Conservation (phyloP, 2,329 filamentous ascomycete genomes). For the Epichloe elymi region DNA sequence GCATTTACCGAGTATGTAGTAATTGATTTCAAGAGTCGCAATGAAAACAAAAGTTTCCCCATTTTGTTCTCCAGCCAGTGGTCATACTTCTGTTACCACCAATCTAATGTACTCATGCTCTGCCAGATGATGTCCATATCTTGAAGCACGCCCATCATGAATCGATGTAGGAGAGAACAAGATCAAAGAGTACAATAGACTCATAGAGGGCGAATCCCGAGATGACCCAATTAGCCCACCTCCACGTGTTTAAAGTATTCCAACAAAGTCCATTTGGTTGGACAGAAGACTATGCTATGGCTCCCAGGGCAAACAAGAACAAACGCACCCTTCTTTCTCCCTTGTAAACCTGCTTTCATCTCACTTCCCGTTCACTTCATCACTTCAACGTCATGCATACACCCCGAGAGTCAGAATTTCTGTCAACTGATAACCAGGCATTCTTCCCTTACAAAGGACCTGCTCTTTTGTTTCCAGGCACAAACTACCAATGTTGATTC, state of each 20-base stretch:
- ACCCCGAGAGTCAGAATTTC: no score
- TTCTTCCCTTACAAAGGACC: not conserved
- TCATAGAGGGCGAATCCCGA: no score
- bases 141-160: no score
- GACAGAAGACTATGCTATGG: not conserved
- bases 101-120: no score
- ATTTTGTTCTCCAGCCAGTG: no score
- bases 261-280: not conserved
- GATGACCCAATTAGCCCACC: not conserved
- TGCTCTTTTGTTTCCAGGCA: not conserved
- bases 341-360: not conserved
- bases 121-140: no score
- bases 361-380: not conserved
- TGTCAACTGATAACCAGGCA: not conserved
- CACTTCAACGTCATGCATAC: not conserved
- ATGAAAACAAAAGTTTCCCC: no score
- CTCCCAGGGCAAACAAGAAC: not conserved
- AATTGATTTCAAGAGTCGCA: no score
- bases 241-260: not conserved
- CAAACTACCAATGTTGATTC: not conserved
- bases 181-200: no score
- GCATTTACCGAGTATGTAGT: no score
- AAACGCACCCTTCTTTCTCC: not conserved
- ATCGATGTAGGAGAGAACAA: no score
- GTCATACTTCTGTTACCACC: no score